phyloP scores from a whole-genome alignment of 352 stramenopile species.

The Pythium utonaiense region DNA sequence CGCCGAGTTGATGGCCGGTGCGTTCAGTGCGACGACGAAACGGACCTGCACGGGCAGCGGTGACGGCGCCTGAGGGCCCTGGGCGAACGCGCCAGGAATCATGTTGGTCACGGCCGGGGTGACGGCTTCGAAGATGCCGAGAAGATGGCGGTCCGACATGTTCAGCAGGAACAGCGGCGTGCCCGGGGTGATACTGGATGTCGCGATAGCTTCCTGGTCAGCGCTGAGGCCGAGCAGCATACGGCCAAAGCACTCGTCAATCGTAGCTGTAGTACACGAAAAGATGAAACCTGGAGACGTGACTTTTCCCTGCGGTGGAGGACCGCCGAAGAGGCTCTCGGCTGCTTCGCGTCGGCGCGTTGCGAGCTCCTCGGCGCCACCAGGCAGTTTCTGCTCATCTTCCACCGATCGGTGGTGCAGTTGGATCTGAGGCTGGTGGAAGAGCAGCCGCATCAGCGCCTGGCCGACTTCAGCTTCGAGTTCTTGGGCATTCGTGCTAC shows the following conservation, averaged over 20 bases:
- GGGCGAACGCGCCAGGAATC: conserved; percentile 72
- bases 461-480: conserved; percentile 66
- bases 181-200: conserved; percentile 62
- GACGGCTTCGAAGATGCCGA: conserved; percentile 84
- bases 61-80: conserved; percentile 47
- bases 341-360: conserved; percentile 65
- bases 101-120: conserved; percentile 72
- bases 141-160: conserved; percentile 75
- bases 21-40: conserved; percentile 68
- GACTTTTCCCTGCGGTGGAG: conserved; percentile 45
- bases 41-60: conserved; percentile 73
- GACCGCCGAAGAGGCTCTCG: conserved; percentile 53
- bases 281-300: conserved; percentile 76
- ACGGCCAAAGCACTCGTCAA: conserved; percentile 85
- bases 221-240: conserved; percentile 78
- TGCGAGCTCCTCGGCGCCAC: conserved; percentile 71
- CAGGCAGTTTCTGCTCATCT: conserved; percentile 69
- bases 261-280: conserved; percentile 70
- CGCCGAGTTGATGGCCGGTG: conserved; percentile 58
- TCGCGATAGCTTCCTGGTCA: conserved; percentile 65
- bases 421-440: conserved; percentile 79
- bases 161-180: conserved; percentile 86
- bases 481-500: conserved; percentile 65
- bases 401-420: conserved; percentile 82
- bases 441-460: conserved; percentile 67